Evolutionary conservation across 208 protist species (phyloP).

Genomic region (Trypanosoma cruzi): DNA sequence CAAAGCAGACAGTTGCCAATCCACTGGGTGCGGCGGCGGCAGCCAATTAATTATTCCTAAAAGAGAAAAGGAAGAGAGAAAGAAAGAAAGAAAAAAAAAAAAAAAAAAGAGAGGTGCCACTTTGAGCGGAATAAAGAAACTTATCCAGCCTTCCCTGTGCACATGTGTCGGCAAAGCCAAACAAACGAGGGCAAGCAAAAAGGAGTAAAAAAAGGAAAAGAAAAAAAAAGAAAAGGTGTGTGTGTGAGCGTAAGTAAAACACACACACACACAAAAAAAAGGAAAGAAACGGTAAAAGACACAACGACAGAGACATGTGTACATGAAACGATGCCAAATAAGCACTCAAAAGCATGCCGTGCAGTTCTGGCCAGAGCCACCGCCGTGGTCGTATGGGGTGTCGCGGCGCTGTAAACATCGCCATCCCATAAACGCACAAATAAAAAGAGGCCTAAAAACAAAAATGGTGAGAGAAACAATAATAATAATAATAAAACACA

Average conservation of each 20-base stretch:
- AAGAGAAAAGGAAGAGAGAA: neutral
- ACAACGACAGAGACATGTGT: neutral
- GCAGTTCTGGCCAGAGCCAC: too few species aligned
- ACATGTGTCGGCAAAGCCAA: neutral
- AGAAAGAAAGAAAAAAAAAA: neutral
- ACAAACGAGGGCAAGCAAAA: conserved; percentile 18
- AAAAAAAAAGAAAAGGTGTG: conserved; percentile 1
- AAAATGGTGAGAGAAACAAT: conserved; percentile 2
- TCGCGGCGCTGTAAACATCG: too few species aligned
- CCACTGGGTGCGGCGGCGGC: neutral
- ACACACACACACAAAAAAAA: neutral
- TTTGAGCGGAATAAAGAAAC: neutral
- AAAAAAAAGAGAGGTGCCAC: neutral
- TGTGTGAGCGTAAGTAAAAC: neutral
- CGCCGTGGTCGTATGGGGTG: too few species aligned
- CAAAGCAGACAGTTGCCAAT: neutral
- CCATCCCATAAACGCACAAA: neutral
- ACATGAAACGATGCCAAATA: too few species aligned
- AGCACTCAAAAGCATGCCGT: too few species aligned
- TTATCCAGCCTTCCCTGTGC: neutral
- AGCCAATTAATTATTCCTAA: neutral
- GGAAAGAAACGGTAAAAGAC: neutral
- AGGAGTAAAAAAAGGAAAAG: conserved; percentile 16
- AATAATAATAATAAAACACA: conserved; percentile 1
- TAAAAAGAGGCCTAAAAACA: neutral